Conservation (phyloP, 441 rosid species). For the Geranium incanum region DNA sequence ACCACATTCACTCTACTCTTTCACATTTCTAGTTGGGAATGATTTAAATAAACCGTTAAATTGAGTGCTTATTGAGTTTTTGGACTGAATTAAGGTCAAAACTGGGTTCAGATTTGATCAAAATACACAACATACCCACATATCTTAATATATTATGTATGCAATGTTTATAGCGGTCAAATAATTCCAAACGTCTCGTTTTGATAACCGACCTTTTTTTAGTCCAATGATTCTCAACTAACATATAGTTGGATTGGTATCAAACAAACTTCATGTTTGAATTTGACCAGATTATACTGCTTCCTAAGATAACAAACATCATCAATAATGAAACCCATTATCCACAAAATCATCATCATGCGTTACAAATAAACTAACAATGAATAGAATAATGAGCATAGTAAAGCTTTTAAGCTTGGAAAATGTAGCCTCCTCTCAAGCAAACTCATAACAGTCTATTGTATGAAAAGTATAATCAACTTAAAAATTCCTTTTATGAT, state of each 20-base stretch:
- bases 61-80: not conserved
- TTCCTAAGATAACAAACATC: not conserved
- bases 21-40: not conserved
- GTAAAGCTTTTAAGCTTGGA: not conserved
- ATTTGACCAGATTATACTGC: not conserved
- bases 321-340: not conserved
- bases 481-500: constrained; percentile 8
- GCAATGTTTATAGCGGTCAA: not conserved
- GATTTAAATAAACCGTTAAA: not conserved
- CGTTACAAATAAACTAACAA: not conserved
- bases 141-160: too few species aligned
- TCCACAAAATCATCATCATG: not conserved
- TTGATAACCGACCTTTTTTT: not conserved
- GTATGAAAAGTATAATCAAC: constrained; percentile 14
- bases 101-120: too few species aligned
- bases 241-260: not conserved
- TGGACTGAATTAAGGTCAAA: too few species aligned
- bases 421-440: constrained; percentile 9
- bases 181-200: not conserved
- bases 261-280: not conserved
- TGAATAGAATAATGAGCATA: not conserved
- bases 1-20: not conserved
- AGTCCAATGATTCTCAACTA: not conserved
- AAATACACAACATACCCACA: too few species aligned
- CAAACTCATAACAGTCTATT: constrained; percentile 4